phyloP scores from a whole-genome alignment of 495 filamentous ascomycete genomes.

The Neurospora hispaniola region DNA sequence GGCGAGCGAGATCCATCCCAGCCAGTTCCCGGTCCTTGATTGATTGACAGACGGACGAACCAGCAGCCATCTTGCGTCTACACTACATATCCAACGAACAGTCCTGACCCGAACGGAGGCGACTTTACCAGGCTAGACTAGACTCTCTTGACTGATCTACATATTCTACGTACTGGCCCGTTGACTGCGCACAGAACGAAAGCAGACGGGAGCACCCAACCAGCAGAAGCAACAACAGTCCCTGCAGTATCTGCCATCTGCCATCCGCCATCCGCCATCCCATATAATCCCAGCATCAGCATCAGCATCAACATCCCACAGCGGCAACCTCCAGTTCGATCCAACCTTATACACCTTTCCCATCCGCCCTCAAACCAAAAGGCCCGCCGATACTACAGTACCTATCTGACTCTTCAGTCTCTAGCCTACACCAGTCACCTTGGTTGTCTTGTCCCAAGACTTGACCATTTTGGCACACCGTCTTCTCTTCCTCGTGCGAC shows the following conservation, averaged over 20 bases:
- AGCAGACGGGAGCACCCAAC: not conserved
- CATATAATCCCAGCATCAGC: not conserved
- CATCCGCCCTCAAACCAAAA: not conserved
- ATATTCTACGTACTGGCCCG: not conserved
- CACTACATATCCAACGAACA: not conserved
- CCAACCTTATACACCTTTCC: not conserved
- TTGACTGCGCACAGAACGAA: not conserved
- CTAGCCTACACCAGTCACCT: not conserved
- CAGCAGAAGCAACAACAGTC: not conserved
- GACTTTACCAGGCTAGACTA: not conserved
- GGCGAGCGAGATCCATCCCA: not conserved
- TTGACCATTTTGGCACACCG: not conserved
- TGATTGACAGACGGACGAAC: not conserved
- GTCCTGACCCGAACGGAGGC: not conserved
- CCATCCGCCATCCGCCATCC: conserved; percentile 6
- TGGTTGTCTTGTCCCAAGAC: not conserved
- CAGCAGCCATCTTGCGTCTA: not conserved
- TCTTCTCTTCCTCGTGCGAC: conserved; percentile 10
- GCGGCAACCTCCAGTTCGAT: not conserved
- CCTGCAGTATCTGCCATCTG: not conserved
- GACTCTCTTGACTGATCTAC: not conserved
- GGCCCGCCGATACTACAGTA: not conserved
- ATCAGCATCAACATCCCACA: not conserved
- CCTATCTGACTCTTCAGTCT: not conserved
- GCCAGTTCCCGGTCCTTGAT: not conserved